These are phyloP conservation scores for Paecilomyces formosus DNA, from an alignment of 2,329 filamentous ascomycete species.

Conservation along the genomic window DNA sequence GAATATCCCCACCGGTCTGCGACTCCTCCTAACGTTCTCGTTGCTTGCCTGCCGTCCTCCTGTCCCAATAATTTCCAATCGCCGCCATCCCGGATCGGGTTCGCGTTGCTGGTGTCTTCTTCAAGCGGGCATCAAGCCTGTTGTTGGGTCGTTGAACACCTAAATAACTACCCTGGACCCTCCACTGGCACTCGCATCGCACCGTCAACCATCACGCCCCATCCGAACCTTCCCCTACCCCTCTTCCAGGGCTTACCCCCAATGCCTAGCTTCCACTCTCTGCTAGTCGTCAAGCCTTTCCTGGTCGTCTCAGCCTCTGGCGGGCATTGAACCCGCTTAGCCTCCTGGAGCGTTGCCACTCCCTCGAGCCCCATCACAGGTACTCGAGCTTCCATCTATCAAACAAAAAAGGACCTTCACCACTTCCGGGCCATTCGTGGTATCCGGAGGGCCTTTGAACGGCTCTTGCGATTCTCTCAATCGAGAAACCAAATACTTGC, in stretches of 20 bases:
- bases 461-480: conserved; percentile 1
- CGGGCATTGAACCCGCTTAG: neutral
- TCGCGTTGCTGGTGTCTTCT: conserved; percentile 9
- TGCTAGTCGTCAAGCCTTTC: conserved; percentile 2
- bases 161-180: conserved; percentile 36
- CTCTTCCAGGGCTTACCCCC: conserved; percentile 2
- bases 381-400: conserved; percentile 2
- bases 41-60: conserved; percentile 6
- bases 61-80: neutral
- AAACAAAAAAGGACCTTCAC: conserved; percentile 1
- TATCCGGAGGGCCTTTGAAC: neutral
- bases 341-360: conserved; percentile 5
- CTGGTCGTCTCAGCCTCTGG: conserved; percentile 4
- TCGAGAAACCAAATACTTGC: conserved; percentile 13
- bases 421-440: conserved; percentile 2
- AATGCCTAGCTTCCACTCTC: conserved; percentile 4
- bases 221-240: conserved; percentile 3
- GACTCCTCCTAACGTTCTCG: conserved; percentile 10
- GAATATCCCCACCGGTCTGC: conserved; percentile 20
- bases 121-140: conserved; percentile 8
- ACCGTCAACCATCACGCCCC: conserved; percentile 11
- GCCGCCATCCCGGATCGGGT: conserved; percentile 5
- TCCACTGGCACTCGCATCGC: conserved; percentile 21
- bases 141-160: conserved; percentile 17
- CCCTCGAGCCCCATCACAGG: conserved; percentile 5